phyloP scores from a whole-genome alignment of 2,329 filamentous ascomycete genomes.

The Verticillium isaacii region DNA sequence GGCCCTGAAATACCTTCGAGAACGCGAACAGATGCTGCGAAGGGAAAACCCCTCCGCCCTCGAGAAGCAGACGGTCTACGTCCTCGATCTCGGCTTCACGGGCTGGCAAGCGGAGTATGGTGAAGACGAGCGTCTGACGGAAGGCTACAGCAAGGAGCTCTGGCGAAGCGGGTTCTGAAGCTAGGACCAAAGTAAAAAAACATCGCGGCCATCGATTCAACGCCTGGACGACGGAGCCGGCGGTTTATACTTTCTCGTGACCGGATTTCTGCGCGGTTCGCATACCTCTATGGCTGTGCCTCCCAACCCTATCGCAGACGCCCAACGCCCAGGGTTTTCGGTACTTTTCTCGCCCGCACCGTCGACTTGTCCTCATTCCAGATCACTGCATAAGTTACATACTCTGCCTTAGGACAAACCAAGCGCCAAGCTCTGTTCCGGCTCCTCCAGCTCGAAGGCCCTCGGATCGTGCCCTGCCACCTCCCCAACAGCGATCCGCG shows the following conservation, averaged over 20 bases:
- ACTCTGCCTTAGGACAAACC: no score
- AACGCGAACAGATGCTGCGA: constrained; percentile 50
- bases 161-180: constrained; percentile 60
- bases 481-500: no score
- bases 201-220: background rate
- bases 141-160: constrained; percentile 77
- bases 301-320: background rate
- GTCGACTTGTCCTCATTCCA: background rate
- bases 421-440: no score
- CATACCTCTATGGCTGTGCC: background rate
- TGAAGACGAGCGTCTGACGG: constrained; percentile 72
- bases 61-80: constrained; percentile 65
- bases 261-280: background rate
- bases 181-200: background rate
- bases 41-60: constrained; percentile 4
- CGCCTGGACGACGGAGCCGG: background rate
- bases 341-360: background rate
- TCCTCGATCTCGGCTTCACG: constrained; percentile 79
- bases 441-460: no score
- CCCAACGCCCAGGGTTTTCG: background rate
- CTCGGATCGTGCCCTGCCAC: no score
- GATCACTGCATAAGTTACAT: no score
- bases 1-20: constrained; percentile 73
- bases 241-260: background rate
- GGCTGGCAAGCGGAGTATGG: constrained; percentile 87